These are phyloP conservation scores for Cercospora berteroae DNA, from an alignment of 2,329 filamentous ascomycete species.

Conservation along the genomic window DNA sequence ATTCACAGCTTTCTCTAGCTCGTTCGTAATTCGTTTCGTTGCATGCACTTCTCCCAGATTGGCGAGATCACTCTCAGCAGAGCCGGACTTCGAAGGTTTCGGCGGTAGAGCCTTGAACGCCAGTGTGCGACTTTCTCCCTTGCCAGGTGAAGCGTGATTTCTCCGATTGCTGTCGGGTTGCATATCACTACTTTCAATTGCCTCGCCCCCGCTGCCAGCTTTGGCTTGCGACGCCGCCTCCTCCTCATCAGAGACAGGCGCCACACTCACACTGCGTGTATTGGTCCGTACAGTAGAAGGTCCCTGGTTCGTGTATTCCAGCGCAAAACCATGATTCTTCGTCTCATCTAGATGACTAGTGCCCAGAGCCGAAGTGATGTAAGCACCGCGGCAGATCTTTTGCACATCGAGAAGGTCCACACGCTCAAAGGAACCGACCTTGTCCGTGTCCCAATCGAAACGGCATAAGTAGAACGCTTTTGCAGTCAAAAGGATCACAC, in stretches of 20 bases:
- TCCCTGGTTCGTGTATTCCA: slow-evolving; percentile 67
- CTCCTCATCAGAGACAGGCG: slow-evolving; percentile 34
- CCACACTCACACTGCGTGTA: slow-evolving; percentile 68
- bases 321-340: slow-evolving; percentile 79
- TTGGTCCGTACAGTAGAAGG: slow-evolving; percentile 76
- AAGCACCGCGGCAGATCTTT: slow-evolving; percentile 74
- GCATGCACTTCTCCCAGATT: slow-evolving; percentile 52
- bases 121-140: slow-evolving; percentile 41
- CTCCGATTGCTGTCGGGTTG: slow-evolving; percentile 12
- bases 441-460: slow-evolving; percentile 94
- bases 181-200: slow-evolving; percentile 20
- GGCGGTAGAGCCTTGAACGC: slow-evolving; percentile 59
- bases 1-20: slow-evolving; percentile 66
- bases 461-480: slow-evolving; percentile 82
- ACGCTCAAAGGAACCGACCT: slow-evolving; percentile 87
- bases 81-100: slow-evolving; percentile 41
- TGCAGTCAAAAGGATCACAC: slow-evolving; percentile 82
- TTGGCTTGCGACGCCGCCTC: slow-evolving; percentile 29
- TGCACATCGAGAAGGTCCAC: slow-evolving; percentile 73
- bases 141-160: slow-evolving; percentile 25
- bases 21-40: slow-evolving; percentile 66
- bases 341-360: slow-evolving; percentile 71
- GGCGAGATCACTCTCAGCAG: slow-evolving; percentile 28
- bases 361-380: slow-evolving; percentile 85
- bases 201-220: neutral